A percentile compares a stretch with the other conserved stretches of the same genome.
Evolutionary conservation across 192 early-diverging fungal genomes (phyloP).

Genomic region (Linnemannia elongata): DNA sequence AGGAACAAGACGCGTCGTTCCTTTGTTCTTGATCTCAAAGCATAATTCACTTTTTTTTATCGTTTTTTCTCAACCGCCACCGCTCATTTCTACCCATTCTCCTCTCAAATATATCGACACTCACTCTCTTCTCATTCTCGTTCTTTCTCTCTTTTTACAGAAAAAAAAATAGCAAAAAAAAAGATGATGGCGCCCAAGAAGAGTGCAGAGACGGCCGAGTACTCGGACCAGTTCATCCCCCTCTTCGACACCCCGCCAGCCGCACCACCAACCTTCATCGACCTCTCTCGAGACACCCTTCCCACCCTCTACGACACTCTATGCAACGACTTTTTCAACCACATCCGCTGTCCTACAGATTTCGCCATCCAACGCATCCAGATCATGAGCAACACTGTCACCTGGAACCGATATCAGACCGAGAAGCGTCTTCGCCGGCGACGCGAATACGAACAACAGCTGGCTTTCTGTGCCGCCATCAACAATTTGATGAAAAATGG

Average conservation of each 20-base stretch:
- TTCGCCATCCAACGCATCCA: slow-evolving; percentile 30
- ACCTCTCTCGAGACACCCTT: neutral
- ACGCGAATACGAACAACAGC: neutral
- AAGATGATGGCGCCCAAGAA: neutral
- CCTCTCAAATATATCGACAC: neutral
- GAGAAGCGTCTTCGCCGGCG: slow-evolving; percentile 34
- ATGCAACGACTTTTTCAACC: slow-evolving; percentile 25
- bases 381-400: slow-evolving; percentile 27
- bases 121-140: neutral
- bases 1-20: too few relatives aligned
- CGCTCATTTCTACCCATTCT: neutral
- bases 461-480: neutral
- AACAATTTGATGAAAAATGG: neutral
- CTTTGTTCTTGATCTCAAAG: too few relatives aligned
- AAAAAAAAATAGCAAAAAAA: too few relatives aligned
- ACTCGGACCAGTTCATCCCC: slow-evolving; percentile 23
- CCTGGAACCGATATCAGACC: slow-evolving; percentile 41
- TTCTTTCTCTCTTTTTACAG: neutral
- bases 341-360: slow-evolving; percentile 15
- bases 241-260: slow-evolving; percentile 15
- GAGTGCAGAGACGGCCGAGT: slow-evolving; percentile 4
- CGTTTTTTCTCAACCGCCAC: too few relatives aligned
- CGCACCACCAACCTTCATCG: neutral
- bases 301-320: neutral
- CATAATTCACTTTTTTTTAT: too few relatives aligned